A percentile compares a stretch with the other conserved stretches of the same genome.
phyloP scores from a whole-genome alignment of 129 eudicot genomes.

The carrot (Daucus carota) region DNA sequence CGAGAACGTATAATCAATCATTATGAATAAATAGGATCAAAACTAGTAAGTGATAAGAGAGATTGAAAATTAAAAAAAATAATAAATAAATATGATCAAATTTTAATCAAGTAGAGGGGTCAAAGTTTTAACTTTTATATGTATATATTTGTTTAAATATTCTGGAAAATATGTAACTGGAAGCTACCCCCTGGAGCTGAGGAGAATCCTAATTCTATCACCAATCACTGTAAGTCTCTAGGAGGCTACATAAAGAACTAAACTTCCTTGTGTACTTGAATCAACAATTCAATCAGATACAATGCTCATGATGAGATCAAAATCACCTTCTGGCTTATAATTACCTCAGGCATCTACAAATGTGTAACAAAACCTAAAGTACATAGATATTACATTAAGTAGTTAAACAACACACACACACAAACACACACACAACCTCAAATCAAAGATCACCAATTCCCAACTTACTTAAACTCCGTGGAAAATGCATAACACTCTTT shows the following conservation, averaged over 20 bases:
- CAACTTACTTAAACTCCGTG: background rate
- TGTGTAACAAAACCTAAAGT: background rate
- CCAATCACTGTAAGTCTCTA: background rate
- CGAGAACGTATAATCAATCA: constrained; percentile 13
- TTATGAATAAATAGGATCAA: constrained; percentile 1
- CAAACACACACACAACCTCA: background rate
- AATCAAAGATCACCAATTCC: background rate
- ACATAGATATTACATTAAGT: background rate
- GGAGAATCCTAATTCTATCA: background rate
- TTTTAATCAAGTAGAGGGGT: background rate
- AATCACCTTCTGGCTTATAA: background rate
- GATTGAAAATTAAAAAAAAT: background rate
- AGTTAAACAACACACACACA: background rate
- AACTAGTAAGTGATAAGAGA: no score
- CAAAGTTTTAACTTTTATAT: background rate
- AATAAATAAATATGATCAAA: background rate
- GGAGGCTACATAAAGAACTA: background rate
- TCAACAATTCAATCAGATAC: background rate
- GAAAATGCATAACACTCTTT: background rate
- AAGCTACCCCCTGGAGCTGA: background rate
- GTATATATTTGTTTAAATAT: background rate
- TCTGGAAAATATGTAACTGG: background rate
- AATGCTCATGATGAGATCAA: background rate
- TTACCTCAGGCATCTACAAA: background rate
- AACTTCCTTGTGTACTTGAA: background rate